Base-by-base conservation (phyloP, 768 basidiomycete genomes). In the Phaeolepiota aurea region DNA sequence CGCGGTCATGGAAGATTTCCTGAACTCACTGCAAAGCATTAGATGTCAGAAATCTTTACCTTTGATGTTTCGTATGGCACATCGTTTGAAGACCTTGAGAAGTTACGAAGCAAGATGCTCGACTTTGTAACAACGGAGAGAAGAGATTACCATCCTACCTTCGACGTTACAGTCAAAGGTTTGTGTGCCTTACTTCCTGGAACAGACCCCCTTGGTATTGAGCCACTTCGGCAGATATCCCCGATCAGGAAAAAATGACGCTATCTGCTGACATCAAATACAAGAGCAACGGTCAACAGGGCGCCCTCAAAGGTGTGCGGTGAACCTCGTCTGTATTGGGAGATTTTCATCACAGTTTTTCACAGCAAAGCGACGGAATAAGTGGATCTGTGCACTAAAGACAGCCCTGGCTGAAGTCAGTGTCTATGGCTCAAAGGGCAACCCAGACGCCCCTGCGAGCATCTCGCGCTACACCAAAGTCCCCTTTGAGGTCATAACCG, bases 331-430 rank as follows among this genome's bases (percentile, higher is more conserved):
- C 21, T 42, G 20, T 15, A n/a, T 19, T 37, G 32, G 23, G 30
- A 2, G 13, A 32, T 15, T 22, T 15, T 33, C 11, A 36, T 37
- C 38, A 43, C 16, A 28, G 44, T 23, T 41, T 51, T 15, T 37
- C 30, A 20, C 53, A 79, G 81, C 81, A 1, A 79, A 82, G 59
- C 74, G 89, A 41, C 75, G 87, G 23, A 92, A 92, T 67, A 93
- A 89, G 61, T 93, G 89, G 89, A 74, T 92, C 32, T 92, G 88
- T 58, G 83, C 85, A 12, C 68, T 96, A 41, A 93, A 92, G 61
- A 55, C 72, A 33, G 71, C 76, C 36, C 64, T 88, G 44, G 74
- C 70, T 19, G 82, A 88, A 44, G 59, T 79, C 37, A 69, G 77
- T 47, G 82, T 96, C 44, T 89, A 69, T 49, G 82, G 82, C 3